Evolutionary conservation across 2,329 filamentous ascomycete genomes (phyloP), one percentile per base, ranked within the genome.

Genomic region (Lachnellula arida): DNA sequence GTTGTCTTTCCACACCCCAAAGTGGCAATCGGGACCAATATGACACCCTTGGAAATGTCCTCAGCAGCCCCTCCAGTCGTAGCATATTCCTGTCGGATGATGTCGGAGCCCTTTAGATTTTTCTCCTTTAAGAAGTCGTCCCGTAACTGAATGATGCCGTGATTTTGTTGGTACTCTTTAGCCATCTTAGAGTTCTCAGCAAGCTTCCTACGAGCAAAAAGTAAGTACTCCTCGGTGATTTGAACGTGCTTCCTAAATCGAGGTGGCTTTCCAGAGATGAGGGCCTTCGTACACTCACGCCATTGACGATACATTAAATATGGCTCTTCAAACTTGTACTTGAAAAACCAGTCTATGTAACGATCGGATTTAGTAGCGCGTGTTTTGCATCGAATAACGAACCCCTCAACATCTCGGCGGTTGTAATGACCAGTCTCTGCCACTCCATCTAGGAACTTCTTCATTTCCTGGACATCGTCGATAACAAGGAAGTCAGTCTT

Each of bases 221-320:
- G 70, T 6, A 99, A 78, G 69, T 99, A 99, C 68, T 96, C 88
- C 68, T 95, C 86, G 0, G 94, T 99, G 64, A 99, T 94, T 63
- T 86, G 82, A 63, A 83, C 76, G 72, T 99, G 94, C 73, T 97
- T 97, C 75, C 85, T 92, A 75, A 82, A 88, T 62, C 81, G 88
- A 11, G 92, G 90, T 40, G 82, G 74, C 64, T 83, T 88, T 14
- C 88, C 88, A 1, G 80, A 68, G 63, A 99, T 97, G 55, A 97
- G 74, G 5, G 89, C 82, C 72, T 96, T 97, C 43, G 94, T 99
- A 70, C 89, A 96, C 75, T 99, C 94, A 60, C 94, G 86, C 94
- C 94, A 99, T 75, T 99, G 94, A 23, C 94, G 86, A 74, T 97
- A 99, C 91, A 99, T 95, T 58, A 99, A 77, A 70, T 99, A 99